Conservation (phyloP, 2,329 filamentous ascomycete genomes). For the Sporothrix euskadiensis region DNA sequence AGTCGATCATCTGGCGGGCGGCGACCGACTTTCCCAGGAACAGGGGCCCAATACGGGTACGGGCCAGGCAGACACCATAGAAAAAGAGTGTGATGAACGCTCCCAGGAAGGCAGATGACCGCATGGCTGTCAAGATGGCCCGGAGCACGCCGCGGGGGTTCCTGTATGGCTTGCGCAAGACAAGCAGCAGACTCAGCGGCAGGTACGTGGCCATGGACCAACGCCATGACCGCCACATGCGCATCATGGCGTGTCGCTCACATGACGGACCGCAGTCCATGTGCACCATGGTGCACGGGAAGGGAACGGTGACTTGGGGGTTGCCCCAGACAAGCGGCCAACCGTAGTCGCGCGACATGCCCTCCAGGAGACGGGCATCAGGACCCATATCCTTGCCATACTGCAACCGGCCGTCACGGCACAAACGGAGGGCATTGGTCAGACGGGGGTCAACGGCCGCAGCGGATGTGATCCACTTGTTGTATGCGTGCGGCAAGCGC, state of each 20-base stretch:
- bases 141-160: slow-evolving; percentile 48
- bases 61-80: slow-evolving; percentile 77
- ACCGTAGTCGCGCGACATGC: slow-evolving; percentile 70
- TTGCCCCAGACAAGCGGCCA: slow-evolving; percentile 73
- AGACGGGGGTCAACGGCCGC: slow-evolving; percentile 74
- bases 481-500: slow-evolving; percentile 70
- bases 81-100: slow-evolving; percentile 79
- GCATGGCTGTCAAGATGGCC: slow-evolving; percentile 39
- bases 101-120: slow-evolving; percentile 76
- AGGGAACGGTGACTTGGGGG: slow-evolving; percentile 66
- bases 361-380: slow-evolving; percentile 64
- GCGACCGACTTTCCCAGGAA: slow-evolving; percentile 58
- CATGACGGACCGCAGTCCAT: slow-evolving; percentile 73
- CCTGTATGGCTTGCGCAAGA: slow-evolving; percentile 46
- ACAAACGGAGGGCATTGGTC: slow-evolving; percentile 70
- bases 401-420: slow-evolving; percentile 60
- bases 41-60: slow-evolving; percentile 71
- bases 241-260: slow-evolving; percentile 69
- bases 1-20: slow-evolving; percentile 55
- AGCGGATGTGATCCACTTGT: slow-evolving; percentile 77
- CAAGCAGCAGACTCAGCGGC: slow-evolving; percentile 68
- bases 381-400: slow-evolving; percentile 72
- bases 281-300: slow-evolving; percentile 82
- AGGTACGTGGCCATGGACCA: slow-evolving; percentile 77
- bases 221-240: slow-evolving; percentile 68